Evolutionary conservation across 331 rosid species (phyloP).

Genomic region (Phaseolus coccineus): DNA sequence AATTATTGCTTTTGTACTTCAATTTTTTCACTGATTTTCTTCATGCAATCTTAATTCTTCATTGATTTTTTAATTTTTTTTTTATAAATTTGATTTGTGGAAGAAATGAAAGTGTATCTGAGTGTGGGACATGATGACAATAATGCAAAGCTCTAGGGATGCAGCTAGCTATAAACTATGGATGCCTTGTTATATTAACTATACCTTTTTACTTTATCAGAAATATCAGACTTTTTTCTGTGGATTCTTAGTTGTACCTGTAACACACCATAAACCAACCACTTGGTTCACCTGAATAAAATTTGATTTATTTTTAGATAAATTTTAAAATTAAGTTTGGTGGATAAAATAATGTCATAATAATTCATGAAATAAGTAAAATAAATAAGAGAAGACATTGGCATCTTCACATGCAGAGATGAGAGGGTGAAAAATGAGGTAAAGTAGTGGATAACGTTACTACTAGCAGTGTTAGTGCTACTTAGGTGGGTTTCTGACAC

Average conservation of each 20-base stretch:
- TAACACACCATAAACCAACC: not conserved
- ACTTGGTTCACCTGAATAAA: too few species aligned
- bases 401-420: too few species aligned
- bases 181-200: not conserved
- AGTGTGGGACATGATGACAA: not conserved
- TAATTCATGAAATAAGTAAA: too few species aligned
- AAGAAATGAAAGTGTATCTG: not conserved
- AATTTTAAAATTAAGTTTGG: too few species aligned
- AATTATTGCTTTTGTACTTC: too few species aligned
- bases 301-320: too few species aligned
- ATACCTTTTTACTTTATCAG: conserved; percentile 4
- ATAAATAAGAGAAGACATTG: too few species aligned
- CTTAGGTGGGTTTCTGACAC: conserved; percentile 1
- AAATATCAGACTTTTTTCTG: not conserved
- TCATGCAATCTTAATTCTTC: too few species aligned
- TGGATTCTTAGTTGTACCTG: not conserved
- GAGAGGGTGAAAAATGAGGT: not conserved
- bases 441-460: not conserved
- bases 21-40: too few species aligned
- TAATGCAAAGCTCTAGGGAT: not conserved
- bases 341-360: too few species aligned
- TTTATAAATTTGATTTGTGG: not conserved
- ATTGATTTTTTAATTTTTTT: too few species aligned
- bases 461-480: too few species aligned
- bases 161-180: not conserved